Percentiles rank a stretch among this genome's conserved stretches.
These are phyloP conservation scores for Alternaria gaisen DNA, from an alignment of 2,329 filamentous ascomycete genomes.

Conservation along the genomic window DNA sequence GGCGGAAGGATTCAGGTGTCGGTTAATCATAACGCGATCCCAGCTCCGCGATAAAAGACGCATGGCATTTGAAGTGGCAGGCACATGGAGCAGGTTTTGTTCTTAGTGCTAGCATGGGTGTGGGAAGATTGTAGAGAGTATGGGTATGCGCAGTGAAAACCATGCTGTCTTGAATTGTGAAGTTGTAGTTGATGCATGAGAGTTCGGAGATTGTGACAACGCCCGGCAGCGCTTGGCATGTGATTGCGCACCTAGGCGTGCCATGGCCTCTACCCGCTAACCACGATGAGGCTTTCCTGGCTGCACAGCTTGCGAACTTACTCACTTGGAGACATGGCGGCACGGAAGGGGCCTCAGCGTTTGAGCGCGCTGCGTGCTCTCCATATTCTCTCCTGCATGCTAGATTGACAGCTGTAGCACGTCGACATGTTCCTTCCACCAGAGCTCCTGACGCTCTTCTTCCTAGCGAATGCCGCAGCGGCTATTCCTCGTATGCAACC, in stretches of 20 bases:
- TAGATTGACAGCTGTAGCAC: background rate
- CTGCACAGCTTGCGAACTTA: conserved; percentile 11
- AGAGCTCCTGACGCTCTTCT: conserved; percentile 26
- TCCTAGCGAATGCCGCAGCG: conserved; percentile 17
- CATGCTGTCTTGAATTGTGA: background rate
- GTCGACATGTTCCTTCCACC: conserved; percentile 16
- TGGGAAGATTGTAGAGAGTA: background rate
- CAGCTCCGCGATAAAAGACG: background rate
- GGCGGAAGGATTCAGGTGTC: background rate
- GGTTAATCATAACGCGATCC: background rate
- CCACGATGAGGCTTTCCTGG: conserved; percentile 8
- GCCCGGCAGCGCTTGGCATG: conserved; percentile 8
- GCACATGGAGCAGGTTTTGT: background rate
- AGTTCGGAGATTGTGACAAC: conserved; percentile 4
- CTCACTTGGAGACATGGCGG: conserved; percentile 2
- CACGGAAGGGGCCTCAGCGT: background rate
- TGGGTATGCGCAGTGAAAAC: background rate
- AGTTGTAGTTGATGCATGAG: conserved; percentile 3
- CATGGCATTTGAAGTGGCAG: background rate
- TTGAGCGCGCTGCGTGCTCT: background rate
- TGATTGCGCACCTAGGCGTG: background rate
- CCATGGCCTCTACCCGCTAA: conserved; percentile 8
- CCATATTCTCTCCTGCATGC: background rate
- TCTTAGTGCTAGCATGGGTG: background rate
- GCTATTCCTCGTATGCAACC: conserved; percentile 23